These are phyloP conservation scores for Ceratobasidium sp. DNA, from an alignment of 1,284 basidiomycete species.

Conservation along the genomic window DNA sequence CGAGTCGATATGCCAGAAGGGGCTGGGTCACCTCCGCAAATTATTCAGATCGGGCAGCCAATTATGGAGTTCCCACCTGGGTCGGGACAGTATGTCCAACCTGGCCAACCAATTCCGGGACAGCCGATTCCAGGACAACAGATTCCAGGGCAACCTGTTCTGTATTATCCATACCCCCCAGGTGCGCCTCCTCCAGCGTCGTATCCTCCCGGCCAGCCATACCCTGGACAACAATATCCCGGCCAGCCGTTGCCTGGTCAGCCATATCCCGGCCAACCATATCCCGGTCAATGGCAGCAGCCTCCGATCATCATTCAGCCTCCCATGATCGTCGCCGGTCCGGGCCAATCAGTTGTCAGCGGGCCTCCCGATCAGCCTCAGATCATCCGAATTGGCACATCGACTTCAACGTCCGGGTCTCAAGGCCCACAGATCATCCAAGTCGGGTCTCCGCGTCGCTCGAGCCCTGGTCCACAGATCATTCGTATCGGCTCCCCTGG, in stretches of 20 bases:
- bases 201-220: not conserved
- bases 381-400: slow-evolving; percentile 5
- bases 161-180: not conserved
- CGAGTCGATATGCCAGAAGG: slow-evolving; percentile 4
- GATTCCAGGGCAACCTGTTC: not conserved
- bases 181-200: not conserved
- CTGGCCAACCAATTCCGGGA: not conserved
- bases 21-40: slow-evolving; percentile 1
- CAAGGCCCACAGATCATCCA: slow-evolving; percentile 20
- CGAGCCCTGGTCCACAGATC: slow-evolving; percentile 24
- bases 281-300: not conserved
- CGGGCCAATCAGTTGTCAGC: not conserved
- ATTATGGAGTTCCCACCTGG: not conserved
- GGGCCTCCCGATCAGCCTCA: slow-evolving; percentile 1
- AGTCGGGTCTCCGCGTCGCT: not conserved
- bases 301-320: slow-evolving; percentile 36
- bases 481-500: slow-evolving; percentile 33
- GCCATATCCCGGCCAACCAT: slow-evolving; percentile 19
- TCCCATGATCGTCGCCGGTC: slow-evolving; percentile 11
- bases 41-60: slow-evolving; percentile 22
- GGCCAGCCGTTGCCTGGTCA: not conserved
- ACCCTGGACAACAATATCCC: slow-evolving; percentile 5
- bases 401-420: slow-evolving; percentile 1
- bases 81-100: not conserved
- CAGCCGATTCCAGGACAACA: not conserved